Evolutionary conservation across 169 alveolate genomes (phyloP), one percentile per base, ranked within the genome.

Genomic region (Toxoplasma gondii): DNA sequence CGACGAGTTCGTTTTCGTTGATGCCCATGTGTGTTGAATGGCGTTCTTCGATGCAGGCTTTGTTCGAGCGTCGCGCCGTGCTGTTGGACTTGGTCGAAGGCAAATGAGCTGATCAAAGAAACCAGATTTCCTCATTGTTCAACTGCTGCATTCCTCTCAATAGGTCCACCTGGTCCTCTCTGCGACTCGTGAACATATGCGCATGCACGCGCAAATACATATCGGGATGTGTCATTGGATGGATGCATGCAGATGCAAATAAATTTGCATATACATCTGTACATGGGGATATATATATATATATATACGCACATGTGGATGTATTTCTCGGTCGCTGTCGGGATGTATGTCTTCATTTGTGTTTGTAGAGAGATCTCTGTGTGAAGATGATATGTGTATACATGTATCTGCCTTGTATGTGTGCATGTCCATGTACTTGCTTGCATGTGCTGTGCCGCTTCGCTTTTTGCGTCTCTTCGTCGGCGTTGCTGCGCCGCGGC

Each of bases 31-130:
- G 5, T 74, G 44, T n/a, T 36, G 44, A 31, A 17, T n/a, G 44
- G 17, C 22, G 12, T n/a, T 1, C 44, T 1, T n/a, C 34, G 2
- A 9, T 82, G 31, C 90, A 82, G 90, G 90, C 90, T 16, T 19
- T 43, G 43, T 82, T 82, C 34, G 90, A 82, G 64, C 53, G 90
- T 7, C 90, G 90, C 90, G 31, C 90, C 67, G 67, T 43, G 1
- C 90, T 82, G 27, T 67, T 82, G 67, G 90, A 82, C 41, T 19
- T 82, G 53, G 34, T 82, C 39, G 90, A 82, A 38, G 90, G 90
- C 38, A 82, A 82, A 82, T 82, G 39, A 82, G n/a, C 2, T 22
- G 78, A 64, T 22, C 78, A 64, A 27, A 64, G 27, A 64, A 27
- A 64, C 78, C 78, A n/a, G n/a, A n/a, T n/a, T n/a, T n/a, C n/a